A percentile compares a stretch with the other conserved stretches of the same genome.
Conservation (phyloP, 2,329 filamentous ascomycete genomes). For the Trichoderma semiorbis region DNA sequence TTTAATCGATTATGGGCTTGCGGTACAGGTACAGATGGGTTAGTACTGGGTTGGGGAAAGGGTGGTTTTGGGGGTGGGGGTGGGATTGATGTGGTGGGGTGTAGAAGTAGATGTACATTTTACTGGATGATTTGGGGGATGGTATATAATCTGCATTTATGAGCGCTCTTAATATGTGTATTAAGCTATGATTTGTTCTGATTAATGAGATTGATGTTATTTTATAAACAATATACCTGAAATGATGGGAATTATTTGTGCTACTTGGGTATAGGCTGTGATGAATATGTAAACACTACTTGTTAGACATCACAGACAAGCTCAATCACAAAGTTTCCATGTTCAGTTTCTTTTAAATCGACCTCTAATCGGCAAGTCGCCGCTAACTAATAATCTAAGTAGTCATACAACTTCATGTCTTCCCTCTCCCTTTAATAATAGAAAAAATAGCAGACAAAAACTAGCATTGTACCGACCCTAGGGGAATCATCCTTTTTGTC, state of each 20-base stretch:
- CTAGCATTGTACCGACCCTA: conserved; percentile 13
- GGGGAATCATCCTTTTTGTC: conserved; percentile 29
- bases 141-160: not conserved
- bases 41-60: not conserved
- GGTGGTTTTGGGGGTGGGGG: not conserved
- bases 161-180: not conserved
- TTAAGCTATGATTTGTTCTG: not conserved
- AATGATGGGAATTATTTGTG: not conserved
- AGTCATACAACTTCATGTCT: not conserved
- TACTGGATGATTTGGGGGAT: not conserved
- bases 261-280: not conserved
- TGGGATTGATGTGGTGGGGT: not conserved
- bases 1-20: not conserved
- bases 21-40: not conserved
- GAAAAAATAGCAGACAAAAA: conserved; percentile 4
- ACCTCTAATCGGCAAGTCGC: not conserved
- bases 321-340: not conserved
- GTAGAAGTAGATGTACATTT: not conserved
- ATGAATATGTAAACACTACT: not conserved
- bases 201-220: not conserved
- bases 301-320: not conserved
- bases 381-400: not conserved
- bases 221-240: not conserved
- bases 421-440: not conserved
- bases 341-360: not conserved